Conservation (phyloP, 768 basidiomycete species). For the Omphalotus guepiniiformis region DNA sequence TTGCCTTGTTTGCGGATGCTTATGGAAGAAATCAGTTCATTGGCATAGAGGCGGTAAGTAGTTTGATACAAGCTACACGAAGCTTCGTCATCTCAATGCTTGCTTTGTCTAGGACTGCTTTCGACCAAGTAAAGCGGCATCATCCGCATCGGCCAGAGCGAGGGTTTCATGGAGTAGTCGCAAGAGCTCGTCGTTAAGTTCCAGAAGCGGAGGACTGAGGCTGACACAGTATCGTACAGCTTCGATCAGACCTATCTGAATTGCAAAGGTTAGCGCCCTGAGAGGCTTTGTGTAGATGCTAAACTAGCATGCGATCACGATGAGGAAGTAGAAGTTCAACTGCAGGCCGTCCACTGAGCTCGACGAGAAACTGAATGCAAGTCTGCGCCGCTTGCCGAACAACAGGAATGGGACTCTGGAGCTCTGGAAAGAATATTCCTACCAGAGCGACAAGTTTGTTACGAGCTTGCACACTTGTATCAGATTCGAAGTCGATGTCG, state of each 20-base stretch:
- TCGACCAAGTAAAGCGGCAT: slow-evolving; percentile 73
- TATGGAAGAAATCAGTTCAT: slow-evolving; percentile 89
- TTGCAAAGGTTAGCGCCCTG: slow-evolving; percentile 87
- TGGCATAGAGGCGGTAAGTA: slow-evolving; percentile 92
- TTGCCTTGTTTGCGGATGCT: slow-evolving; percentile 80
- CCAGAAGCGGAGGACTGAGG: slow-evolving; percentile 83
- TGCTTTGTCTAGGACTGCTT: slow-evolving; percentile 72
- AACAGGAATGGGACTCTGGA: slow-evolving; percentile 80
- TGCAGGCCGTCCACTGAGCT: slow-evolving; percentile 65
- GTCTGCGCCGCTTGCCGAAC: slow-evolving; percentile 83
- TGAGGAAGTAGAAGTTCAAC: slow-evolving; percentile 80
- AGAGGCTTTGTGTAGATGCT: slow-evolving; percentile 96
- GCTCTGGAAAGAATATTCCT: slow-evolving; percentile 83
- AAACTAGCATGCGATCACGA: slow-evolving; percentile 81
- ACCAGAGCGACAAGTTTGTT: slow-evolving; percentile 65
- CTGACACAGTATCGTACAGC: slow-evolving; percentile 92
- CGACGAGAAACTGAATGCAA: slow-evolving; percentile 74
- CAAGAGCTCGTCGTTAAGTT: slow-evolving; percentile 88
- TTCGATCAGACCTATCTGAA: slow-evolving; percentile 98
- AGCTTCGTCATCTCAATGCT: slow-evolving; percentile 82
- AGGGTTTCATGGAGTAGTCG: slow-evolving; percentile 91
- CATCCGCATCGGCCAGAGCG: slow-evolving; percentile 94
- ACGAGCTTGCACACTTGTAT: slow-evolving; percentile 38
- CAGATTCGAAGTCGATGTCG: slow-evolving; percentile 41
- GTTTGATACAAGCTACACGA: slow-evolving; percentile 88